Evolutionary conservation across 2,329 filamentous ascomycete species (phyloP).

Genomic region (Remersonia thermophila): DNA sequence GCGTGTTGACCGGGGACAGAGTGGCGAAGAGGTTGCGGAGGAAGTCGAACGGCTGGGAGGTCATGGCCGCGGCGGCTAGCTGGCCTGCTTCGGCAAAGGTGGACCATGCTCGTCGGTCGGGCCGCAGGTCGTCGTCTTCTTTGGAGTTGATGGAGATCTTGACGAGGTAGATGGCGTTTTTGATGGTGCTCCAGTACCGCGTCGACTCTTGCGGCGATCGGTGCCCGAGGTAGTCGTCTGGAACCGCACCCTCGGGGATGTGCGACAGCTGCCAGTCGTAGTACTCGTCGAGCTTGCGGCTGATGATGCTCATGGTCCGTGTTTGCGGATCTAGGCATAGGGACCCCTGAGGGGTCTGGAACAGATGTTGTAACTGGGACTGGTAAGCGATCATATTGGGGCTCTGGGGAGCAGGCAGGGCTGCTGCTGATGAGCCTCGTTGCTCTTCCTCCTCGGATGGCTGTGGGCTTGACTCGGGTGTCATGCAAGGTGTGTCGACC

Average conservation of each 20-base stretch:
- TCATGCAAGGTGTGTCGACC: slow-evolving; percentile 3
- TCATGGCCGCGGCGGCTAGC: slow-evolving; percentile 16
- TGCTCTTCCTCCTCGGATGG: slow-evolving; percentile 7
- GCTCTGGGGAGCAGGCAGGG: slow-evolving; percentile 5
- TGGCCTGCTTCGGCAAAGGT: slow-evolving; percentile 14
- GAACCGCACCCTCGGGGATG: slow-evolving; percentile 14
- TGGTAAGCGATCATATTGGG: slow-evolving; percentile 11
- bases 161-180: slow-evolving; percentile 17
- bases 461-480: slow-evolving; percentile 8
- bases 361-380: slow-evolving; percentile 12
- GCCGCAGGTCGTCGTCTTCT: slow-evolving; percentile 7
- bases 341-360: slow-evolving; percentile 10
- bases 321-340: slow-evolving; percentile 11
- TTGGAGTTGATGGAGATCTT: slow-evolving; percentile 14
- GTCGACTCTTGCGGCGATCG: slow-evolving; percentile 11
- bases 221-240: slow-evolving; percentile 16
- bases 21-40: slow-evolving; percentile 17
- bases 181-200: slow-evolving; percentile 17
- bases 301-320: slow-evolving; percentile 14
- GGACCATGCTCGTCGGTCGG: slow-evolving; percentile 14
- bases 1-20: slow-evolving; percentile 17
- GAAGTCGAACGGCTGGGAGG: slow-evolving; percentile 17
- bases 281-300: slow-evolving; percentile 14
- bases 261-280: slow-evolving; percentile 17
- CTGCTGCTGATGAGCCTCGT: slow-evolving; percentile 2